Evolutionary conservation across 2,329 filamentous ascomycete genomes (phyloP).

Genomic region (Fonsecaea monophora): DNA sequence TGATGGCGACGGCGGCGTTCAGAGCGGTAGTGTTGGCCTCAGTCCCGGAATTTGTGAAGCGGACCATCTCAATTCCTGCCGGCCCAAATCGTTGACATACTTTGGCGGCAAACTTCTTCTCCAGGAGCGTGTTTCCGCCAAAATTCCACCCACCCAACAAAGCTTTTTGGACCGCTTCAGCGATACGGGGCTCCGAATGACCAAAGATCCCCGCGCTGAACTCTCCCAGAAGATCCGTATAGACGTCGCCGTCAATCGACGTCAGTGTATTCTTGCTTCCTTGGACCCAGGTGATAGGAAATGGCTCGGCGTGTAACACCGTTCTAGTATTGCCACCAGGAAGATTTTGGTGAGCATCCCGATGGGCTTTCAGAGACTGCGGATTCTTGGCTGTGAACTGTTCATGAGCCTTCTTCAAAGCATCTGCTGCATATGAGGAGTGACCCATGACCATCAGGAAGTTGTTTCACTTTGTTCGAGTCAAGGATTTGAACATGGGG

Average conservation of each 20-base stretch:
- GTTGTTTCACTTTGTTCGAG: background rate
- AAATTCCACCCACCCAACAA: constrained; percentile 61
- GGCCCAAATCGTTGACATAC: constrained; percentile 59
- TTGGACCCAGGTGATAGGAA: constrained; percentile 43
- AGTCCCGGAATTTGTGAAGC: constrained; percentile 71
- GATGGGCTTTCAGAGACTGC: background rate
- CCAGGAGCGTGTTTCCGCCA: constrained; percentile 60
- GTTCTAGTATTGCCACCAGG: constrained; percentile 45
- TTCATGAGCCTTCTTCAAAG: background rate
- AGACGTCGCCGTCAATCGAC: constrained; percentile 47
- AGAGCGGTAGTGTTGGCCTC: constrained; percentile 69
- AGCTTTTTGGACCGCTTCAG: constrained; percentile 55
- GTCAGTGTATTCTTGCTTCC: constrained; percentile 41
- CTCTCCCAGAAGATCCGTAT: constrained; percentile 67
- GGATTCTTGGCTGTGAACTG: constrained; percentile 1
- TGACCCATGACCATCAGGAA: background rate
- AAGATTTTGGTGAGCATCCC: constrained; percentile 31
- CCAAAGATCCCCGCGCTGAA: constrained; percentile 70
- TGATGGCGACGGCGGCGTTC: constrained; percentile 44
- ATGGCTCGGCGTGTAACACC: constrained; percentile 42
- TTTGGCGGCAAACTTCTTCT: constrained; percentile 58
- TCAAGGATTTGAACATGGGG: background rate
- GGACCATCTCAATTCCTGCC: constrained; percentile 53
- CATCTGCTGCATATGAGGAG: constrained; percentile 3
- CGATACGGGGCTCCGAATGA: constrained; percentile 65